Evolutionary conservation across 2,329 filamentous ascomycete genomes (phyloP), one percentile per base, ranked within the genome.

Genomic region (Grosmannia clavigera): DNA sequence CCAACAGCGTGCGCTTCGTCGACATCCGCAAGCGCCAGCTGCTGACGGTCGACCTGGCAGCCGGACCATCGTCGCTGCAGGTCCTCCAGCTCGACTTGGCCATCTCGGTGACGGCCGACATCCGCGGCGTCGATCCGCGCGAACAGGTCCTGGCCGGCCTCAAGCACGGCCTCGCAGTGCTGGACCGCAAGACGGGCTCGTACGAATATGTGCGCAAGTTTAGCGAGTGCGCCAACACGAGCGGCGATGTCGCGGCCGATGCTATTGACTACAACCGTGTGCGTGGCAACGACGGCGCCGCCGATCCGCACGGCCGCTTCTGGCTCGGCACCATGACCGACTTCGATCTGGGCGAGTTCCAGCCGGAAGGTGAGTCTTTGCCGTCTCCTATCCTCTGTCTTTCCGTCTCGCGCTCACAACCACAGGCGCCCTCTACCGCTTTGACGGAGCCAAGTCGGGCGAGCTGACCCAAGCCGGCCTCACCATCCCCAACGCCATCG

Each of bases 311-410:
- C 63, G 91, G 92, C 38, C 78, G 90, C 40, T 94, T 92, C 74
- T 95, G 90, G 87, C 78, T 91, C 6, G 90, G 90, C 9, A 82
- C 82, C 63, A 95, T 96, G 88, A 94, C 90, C 64, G 90, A 95
- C 68, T 82, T 83, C 66, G 73, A 72, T 19, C 66, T 74, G 25
- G 80, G 80, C 40, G 71, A 73, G 3, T 86, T 89, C 60, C 76
- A 84, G 67, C 75, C 82, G 54, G 80, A 86, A 70, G 81, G 81
- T 81, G 66, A 69, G 74, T 53, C 5, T 6, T 29, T 25, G 31
- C 31, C 38, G 3, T 3, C 4, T 9, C 3, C 12, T 14, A 1
- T 6, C 38, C 38, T 16, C 35, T 16, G 5, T 40, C 38, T 40
- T 40, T 22, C 22, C 22, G 22, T 22, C 38, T 22, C 5, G 14